phyloP scores from a whole-genome alignment of 2,329 filamentous ascomycete species.

The Microdochium bolleyi region DNA sequence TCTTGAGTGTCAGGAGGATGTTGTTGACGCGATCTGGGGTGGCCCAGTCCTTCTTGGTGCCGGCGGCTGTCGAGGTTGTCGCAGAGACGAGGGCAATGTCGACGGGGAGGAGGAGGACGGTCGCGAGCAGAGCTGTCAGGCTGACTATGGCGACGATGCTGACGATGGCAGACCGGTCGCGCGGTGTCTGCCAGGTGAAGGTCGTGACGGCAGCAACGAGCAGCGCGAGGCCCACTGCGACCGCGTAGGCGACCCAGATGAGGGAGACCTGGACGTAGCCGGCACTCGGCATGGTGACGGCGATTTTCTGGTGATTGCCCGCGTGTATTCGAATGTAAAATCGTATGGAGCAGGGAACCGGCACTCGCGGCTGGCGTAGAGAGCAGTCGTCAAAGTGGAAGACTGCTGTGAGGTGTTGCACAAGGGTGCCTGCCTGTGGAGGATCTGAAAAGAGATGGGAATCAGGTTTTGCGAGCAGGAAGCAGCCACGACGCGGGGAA shows the following conservation, averaged over 20 bases:
- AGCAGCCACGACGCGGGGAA: not conserved
- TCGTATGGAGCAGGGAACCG: no score
- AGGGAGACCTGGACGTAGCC: slow-evolving; percentile 76
- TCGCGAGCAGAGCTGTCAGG: slow-evolving; percentile 80
- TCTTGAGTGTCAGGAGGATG: slow-evolving; percentile 72
- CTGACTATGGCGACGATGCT: slow-evolving; percentile 82
- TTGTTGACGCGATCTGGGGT: slow-evolving; percentile 70
- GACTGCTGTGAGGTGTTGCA: no score
- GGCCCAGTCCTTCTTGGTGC: slow-evolving; percentile 91
- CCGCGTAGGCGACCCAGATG: slow-evolving; percentile 91
- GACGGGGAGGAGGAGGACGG: slow-evolving; percentile 84
- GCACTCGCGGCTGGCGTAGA: no score
- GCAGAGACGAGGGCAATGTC: slow-evolving; percentile 93
- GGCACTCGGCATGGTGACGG: slow-evolving; percentile 22
- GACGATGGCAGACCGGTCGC: slow-evolving; percentile 76
- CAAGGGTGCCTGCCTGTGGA: no score
- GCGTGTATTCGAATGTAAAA: not conserved
- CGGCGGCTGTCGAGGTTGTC: slow-evolving; percentile 66
- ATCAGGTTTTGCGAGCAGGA: not conserved
- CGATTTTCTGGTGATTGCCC: not conserved
- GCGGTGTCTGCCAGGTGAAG: slow-evolving; percentile 83
- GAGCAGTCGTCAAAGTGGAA: no score
- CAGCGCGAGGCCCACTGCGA: slow-evolving; percentile 70
- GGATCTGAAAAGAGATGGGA: not conserved
- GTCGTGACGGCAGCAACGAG: slow-evolving; percentile 76